Conservation (phyloP, 2,329 filamentous ascomycete genomes). For the Metarhizium anisopliae region DNA sequence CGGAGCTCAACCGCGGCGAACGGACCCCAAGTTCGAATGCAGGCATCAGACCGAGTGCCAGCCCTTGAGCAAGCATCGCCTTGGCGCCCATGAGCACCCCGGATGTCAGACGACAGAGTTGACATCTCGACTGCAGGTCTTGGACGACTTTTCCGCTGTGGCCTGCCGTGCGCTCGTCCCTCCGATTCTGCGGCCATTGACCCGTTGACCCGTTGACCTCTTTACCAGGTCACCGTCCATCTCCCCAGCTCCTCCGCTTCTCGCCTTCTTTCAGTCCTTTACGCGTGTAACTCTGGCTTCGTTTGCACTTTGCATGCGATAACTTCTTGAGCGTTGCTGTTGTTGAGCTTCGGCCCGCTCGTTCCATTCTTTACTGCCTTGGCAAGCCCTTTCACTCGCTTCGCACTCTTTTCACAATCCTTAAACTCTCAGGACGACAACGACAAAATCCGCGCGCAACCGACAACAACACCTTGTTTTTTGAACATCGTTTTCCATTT, state of each 20-base stretch:
- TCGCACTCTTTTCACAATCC: not conserved
- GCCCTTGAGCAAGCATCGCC: too few relatives aligned
- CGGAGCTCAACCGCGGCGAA: not conserved
- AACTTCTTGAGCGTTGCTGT: slow-evolving; percentile 5
- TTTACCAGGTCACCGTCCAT: not conserved
- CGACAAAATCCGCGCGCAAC: not conserved
- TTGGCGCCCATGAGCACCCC: not conserved
- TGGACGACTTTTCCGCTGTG: too few relatives aligned
- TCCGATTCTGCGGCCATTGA: too few relatives aligned
- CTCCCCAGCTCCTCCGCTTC: not conserved
- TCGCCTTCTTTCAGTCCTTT: not conserved
- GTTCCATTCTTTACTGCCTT: slow-evolving; percentile 10
- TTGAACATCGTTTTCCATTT: not conserved
- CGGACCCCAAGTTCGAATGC: not conserved
- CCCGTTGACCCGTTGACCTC: not conserved
- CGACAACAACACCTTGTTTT: not conserved
- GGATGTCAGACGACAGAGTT: not conserved
- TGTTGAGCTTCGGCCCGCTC: slow-evolving; percentile 6
- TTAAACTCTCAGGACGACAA: not conserved
- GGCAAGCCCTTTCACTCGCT: not conserved
- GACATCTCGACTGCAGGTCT: not conserved
- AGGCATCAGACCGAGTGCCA: too few relatives aligned
- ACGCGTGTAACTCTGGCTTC: not conserved
- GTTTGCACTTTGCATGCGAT: not conserved
- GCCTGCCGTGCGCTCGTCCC: not conserved